Evolutionary conservation across 495 filamentous ascomycete species (phyloP).

Genomic region (Parathielavia appendiculata): DNA sequence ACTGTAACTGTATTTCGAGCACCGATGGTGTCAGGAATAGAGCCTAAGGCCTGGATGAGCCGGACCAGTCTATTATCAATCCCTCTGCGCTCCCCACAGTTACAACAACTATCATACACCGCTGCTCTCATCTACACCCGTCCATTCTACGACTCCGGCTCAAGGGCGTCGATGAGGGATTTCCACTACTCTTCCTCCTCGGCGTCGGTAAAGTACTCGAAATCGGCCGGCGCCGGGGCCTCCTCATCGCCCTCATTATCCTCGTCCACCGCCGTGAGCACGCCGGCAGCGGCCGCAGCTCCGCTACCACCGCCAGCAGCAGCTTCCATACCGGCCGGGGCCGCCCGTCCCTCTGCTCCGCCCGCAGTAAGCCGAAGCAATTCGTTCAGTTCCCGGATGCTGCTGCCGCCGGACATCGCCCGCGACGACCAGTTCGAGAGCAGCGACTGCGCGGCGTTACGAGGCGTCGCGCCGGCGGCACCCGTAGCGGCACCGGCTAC

Average conservation of each 20-base stretch:
- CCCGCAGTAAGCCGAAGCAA: constrained; percentile 23
- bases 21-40: too few relatives aligned
- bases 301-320: constrained; percentile 38
- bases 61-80: constrained; percentile 2
- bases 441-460: constrained; percentile 16
- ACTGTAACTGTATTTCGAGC: too few relatives aligned
- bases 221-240: constrained; percentile 71
- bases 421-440: constrained; percentile 16
- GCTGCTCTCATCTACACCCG: not conserved
- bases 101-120: constrained; percentile 17
- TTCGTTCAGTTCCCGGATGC: constrained; percentile 36
- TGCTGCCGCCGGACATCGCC: constrained; percentile 2
- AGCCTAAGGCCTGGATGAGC: not conserved
- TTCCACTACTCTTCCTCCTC: constrained; percentile 49
- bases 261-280: constrained; percentile 78
- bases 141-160: not conserved
- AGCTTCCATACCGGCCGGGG: constrained; percentile 2
- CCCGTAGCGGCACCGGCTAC: constrained; percentile 35
- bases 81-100: not conserved
- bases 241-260: constrained; percentile 81
- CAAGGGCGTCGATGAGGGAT: too few relatives aligned
- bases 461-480: constrained; percentile 18
- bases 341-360: constrained; percentile 18
- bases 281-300: constrained; percentile 70
- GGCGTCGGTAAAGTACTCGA: constrained; percentile 78